Evolutionary conservation across 75 land plant genomes (phyloP).

Genomic region (Cryptomeria japonica): DNA sequence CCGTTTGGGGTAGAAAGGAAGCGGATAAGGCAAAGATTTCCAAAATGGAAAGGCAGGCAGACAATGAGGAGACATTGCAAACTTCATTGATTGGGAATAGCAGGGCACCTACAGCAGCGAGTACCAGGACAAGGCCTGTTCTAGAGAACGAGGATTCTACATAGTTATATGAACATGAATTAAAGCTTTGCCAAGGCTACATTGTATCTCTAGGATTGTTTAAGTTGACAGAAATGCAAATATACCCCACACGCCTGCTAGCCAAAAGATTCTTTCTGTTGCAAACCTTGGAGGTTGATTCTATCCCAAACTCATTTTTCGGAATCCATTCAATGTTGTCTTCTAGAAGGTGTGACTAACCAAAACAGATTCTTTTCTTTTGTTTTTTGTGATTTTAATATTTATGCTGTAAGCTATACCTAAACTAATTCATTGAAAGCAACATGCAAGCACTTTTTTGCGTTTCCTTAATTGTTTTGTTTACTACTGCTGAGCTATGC

Average conservation of each 20-base stretch:
- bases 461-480: background rate
- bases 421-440: background rate
- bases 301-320: background rate
- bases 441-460: background rate
- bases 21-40: slow-evolving; percentile 42
- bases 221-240: background rate
- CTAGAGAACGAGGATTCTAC: slow-evolving; percentile 44
- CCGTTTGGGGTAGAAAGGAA: slow-evolving; percentile 31
- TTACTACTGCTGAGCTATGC: background rate
- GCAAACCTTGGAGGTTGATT: background rate
- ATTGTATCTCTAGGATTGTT: background rate
- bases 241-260: background rate
- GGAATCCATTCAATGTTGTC: background rate
- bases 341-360: slow-evolving; percentile 4
- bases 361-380: background rate
- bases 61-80: slow-evolving; percentile 81
- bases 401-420: background rate
- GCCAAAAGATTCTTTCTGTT: background rate
- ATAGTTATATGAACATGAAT: background rate
- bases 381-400: background rate
- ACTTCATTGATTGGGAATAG: slow-evolving; percentile 72
- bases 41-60: slow-evolving; percentile 60
- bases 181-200: background rate
- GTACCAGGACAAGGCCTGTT: slow-evolving; percentile 55
- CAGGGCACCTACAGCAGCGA: slow-evolving; percentile 63